phyloP scores from a whole-genome alignment of 495 filamentous ascomycete genomes.

The Tricharina praecox region DNA sequence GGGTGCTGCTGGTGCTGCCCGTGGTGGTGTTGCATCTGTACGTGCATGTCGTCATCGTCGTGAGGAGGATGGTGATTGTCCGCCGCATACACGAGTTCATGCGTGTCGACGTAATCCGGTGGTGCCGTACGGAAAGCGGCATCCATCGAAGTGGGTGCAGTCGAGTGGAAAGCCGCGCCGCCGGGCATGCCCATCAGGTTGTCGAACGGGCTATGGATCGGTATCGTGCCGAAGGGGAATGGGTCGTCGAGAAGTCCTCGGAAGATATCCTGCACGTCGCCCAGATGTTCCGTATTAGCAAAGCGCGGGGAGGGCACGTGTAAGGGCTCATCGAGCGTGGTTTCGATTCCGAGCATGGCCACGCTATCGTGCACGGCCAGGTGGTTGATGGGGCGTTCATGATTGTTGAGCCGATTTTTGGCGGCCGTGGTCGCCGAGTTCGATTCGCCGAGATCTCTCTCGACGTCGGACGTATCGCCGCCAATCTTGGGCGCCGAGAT shows the following conservation, averaged over 20 bases:
- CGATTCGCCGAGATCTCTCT: neutral
- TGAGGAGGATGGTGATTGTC: neutral
- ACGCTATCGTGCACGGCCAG: neutral
- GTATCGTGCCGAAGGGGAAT: slow-evolving; percentile 18
- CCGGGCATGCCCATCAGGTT: slow-evolving; percentile 16
- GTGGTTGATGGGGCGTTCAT: no score
- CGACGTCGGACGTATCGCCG: slow-evolving; percentile 21
- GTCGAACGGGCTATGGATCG: slow-evolving; percentile 18
- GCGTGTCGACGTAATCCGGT: neutral
- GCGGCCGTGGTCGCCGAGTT: neutral
- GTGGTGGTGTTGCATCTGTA: no score
- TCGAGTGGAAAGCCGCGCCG: slow-evolving; percentile 6
- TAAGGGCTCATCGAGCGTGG: neutral
- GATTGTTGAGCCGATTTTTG: no score
- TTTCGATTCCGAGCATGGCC: neutral
- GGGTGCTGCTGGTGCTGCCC: no score
- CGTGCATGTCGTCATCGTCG: neutral
- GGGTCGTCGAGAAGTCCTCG: slow-evolving; percentile 14
- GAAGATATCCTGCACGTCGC: slow-evolving; percentile 17
- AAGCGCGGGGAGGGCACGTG: no score
- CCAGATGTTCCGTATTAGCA: neutral
- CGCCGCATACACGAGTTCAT: no score
- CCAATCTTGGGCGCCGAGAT: slow-evolving; percentile 31
- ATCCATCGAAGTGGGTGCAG: neutral
- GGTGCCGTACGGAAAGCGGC: neutral